phyloP scores from a whole-genome alignment of 805 yeast genomes.

The Brettanomyces nanus region DNA sequence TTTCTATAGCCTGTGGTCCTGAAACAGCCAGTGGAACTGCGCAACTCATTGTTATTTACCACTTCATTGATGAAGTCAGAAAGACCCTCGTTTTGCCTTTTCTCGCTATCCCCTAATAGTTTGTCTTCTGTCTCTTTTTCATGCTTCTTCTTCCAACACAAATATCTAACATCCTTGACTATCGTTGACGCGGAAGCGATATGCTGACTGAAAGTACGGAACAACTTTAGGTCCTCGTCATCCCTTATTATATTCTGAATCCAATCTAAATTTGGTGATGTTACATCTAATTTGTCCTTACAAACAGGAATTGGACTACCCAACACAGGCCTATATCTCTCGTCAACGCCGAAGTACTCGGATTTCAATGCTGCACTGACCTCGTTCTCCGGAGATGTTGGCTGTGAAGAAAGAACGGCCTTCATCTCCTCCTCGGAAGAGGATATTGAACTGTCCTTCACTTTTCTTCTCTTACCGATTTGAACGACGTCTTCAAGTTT shows the following conservation, averaged over 20 bases:
- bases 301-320: constrained; percentile 48
- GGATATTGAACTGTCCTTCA: constrained; percentile 7
- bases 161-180: constrained; percentile 37
- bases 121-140: constrained; percentile 27
- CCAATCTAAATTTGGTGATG: constrained; percentile 36
- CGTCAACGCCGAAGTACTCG: constrained; percentile 21
- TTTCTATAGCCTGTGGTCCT: constrained; percentile 67
- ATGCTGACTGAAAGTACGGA: constrained; percentile 36
- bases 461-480: constrained; percentile 1
- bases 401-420: constrained; percentile 12
- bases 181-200: constrained; percentile 8
- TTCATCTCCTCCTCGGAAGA: constrained; percentile 17
- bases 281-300: constrained; percentile 32
- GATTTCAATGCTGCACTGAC: constrained; percentile 16
- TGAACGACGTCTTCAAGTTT: constrained; percentile 5
- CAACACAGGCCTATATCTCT: constrained; percentile 42
- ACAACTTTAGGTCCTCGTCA: constrained; percentile 59
- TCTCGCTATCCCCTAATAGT: constrained; percentile 13
- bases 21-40: constrained; percentile 50
- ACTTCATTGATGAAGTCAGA: constrained; percentile 23
- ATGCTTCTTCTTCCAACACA: constrained; percentile 51
- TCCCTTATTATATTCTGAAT: constrained; percentile 56
- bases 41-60: constrained; percentile 19
- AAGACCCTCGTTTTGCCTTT: constrained; percentile 19
- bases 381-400: constrained; percentile 22